Percentiles rank a stretch among this genome's conserved stretches.
phyloP scores from a whole-genome alignment of 2,329 filamentous ascomycete species.

The Ophiostoma tasmaniense region DNA sequence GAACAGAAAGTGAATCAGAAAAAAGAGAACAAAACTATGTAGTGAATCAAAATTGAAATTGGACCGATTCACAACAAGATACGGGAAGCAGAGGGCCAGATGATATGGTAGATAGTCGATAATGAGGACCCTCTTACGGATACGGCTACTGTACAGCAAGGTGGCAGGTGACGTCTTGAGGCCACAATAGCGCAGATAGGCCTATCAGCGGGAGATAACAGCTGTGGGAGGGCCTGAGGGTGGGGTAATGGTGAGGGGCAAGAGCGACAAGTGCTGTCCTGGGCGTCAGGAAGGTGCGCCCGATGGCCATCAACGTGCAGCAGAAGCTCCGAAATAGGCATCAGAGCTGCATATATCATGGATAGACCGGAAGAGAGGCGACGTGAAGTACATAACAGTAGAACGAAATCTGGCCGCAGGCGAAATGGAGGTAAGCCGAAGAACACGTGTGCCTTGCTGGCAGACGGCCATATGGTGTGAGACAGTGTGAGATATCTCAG shows the following conservation, averaged over 20 bases:
- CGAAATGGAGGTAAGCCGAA: neutral
- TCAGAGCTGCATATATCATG: neutral
- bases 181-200: conserved; percentile 12
- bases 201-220: conserved; percentile 15
- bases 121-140: conserved; percentile 10
- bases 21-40: neutral
- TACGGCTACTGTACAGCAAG: conserved; percentile 7
- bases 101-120: neutral
- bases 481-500: neutral
- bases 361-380: neutral
- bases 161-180: conserved; percentile 18
- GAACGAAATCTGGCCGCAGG: neutral
- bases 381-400: neutral
- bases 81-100: neutral
- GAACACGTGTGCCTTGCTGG: conserved; percentile 3
- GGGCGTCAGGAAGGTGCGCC: conserved; percentile 11
- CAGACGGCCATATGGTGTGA: neutral
- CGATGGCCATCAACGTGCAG: neutral
- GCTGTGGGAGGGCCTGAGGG: conserved; percentile 6
- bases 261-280: conserved; percentile 1
- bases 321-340: conserved; percentile 6
- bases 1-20: neutral
- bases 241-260: conserved; percentile 17
- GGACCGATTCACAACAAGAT: neutral
- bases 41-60: neutral